A percentile compares a stretch with the other conserved stretches of the same genome.
Evolutionary conservation across 176 grass and related monocot genomes (phyloP).

Genomic region (Eragrostis nindensis): DNA sequence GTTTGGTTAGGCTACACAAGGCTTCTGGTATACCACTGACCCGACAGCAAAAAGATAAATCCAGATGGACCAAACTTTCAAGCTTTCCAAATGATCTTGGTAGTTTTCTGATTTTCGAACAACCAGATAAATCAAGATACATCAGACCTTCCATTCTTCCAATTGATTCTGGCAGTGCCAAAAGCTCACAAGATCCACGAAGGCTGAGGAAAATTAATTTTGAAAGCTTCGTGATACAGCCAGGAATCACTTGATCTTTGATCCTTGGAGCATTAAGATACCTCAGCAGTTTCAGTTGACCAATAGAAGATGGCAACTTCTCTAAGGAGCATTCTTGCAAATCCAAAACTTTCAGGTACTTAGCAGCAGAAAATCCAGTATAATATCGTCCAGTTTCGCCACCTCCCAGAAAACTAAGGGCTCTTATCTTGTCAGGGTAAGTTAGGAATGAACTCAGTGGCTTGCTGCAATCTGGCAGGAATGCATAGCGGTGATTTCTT

Average conservation of each 20-base stretch:
- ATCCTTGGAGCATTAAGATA: conserved; percentile 21
- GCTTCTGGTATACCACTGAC: not conserved
- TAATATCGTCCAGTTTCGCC: not conserved
- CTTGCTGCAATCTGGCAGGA: not conserved
- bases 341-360: conserved; percentile 15
- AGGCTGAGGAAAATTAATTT: conserved; percentile 10
- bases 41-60: not conserved
- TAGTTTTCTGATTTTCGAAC: not conserved
- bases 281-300: conserved; percentile 21
- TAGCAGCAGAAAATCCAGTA: not conserved
- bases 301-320: conserved; percentile 4
- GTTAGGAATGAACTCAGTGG: not conserved
- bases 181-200: not conserved
- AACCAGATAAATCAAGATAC: conserved; percentile 25
- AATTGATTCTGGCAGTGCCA: not conserved
- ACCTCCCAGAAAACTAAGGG: conserved; percentile 7
- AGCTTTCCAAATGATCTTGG: not conserved
- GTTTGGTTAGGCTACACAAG: not conserved
- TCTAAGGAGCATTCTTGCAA: not conserved
- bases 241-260: not conserved
- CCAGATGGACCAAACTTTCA: not conserved
- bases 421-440: conserved; percentile 11
- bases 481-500: not conserved
- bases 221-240: conserved; percentile 8
- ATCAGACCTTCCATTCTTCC: not conserved